Conservation (phyloP, 164 flowering plant species). For the Chimonanthus praecox region DNA sequence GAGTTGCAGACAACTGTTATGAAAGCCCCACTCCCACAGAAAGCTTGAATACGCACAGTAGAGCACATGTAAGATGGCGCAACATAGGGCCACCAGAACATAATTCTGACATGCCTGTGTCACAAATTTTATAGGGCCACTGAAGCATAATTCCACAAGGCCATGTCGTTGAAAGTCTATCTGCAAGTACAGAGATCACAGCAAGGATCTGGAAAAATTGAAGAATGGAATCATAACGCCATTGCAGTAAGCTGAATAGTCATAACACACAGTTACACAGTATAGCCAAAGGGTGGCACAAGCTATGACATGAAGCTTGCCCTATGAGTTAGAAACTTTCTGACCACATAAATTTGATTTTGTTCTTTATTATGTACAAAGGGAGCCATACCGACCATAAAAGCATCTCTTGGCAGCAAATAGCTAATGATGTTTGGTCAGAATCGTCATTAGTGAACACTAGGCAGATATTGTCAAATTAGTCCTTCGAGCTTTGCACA, state of each 20-base stretch:
- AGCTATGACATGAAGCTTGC: background rate
- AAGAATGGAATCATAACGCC: background rate
- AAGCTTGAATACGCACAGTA: conserved; percentile 15
- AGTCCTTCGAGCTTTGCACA: conserved; percentile 18
- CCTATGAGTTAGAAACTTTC: background rate
- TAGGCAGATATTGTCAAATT: conserved; percentile 8
- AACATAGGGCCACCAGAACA: background rate
- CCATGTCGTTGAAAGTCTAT: background rate
- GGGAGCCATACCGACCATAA: conserved; percentile 13
- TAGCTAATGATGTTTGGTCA: background rate
- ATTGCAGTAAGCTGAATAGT: background rate
- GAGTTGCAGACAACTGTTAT: conserved; percentile 29
- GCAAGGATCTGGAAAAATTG: background rate
- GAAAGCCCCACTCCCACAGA: conserved; percentile 19
- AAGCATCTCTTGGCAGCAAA: conserved; percentile 9
- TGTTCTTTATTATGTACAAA: no score
- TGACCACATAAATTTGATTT: background rate
- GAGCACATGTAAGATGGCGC: conserved; percentile 7
- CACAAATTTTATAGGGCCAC: background rate
- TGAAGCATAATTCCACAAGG: background rate
- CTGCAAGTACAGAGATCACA: background rate
- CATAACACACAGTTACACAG: background rate
- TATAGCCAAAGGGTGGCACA: background rate
- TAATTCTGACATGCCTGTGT: background rate
- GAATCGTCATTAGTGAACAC: conserved; percentile 3